Percentiles rank a stretch among this genome's conserved stretches.
These are phyloP conservation scores for Botrytis elliptica DNA, from an alignment of 2,329 filamentous ascomycete genomes.

Conservation along the genomic window DNA sequence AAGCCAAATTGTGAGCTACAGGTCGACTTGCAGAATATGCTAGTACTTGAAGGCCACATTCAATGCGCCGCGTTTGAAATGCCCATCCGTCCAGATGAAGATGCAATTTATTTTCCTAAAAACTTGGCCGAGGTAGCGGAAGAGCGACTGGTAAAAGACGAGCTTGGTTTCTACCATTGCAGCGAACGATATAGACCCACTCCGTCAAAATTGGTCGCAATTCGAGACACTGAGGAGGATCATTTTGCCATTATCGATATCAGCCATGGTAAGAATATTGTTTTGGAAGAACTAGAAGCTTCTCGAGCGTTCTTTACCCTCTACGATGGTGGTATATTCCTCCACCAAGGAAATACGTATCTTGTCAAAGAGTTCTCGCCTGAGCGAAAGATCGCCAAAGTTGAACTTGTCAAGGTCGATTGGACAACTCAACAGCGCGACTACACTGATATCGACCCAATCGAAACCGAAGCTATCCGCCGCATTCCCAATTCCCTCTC, in stretches of 20 bases:
- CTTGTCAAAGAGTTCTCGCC: conserved; percentile 85
- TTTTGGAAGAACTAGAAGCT: conserved; percentile 94
- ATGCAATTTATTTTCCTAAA: conserved; percentile 75
- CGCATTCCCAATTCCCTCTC: conserved; percentile 61
- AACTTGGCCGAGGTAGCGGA: conserved; percentile 69
- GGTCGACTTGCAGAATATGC: conserved; percentile 87
- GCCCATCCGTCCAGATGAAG: conserved; percentile 78
- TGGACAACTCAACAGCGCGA: conserved; percentile 94
- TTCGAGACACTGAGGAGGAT: conserved; percentile 86
- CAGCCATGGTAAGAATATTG: conserved; percentile 75
- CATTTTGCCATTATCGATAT: conserved; percentile 92
- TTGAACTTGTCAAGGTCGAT: conserved; percentile 85
- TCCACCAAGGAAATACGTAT: conserved; percentile 94
- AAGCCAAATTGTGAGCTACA: conserved; percentile 86
- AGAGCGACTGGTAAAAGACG: conserved; percentile 71
- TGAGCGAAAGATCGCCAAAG: conserved; percentile 78
- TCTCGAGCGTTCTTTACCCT: conserved; percentile 93
- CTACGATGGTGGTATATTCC: conserved; percentile 94
- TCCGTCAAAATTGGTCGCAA: conserved; percentile 79
- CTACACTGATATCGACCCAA: conserved; percentile 89
- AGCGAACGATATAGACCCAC: conserved; percentile 83
- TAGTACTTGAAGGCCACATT: conserved; percentile 88
- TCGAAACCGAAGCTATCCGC: conserved; percentile 86
- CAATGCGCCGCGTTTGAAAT: conserved; percentile 96
- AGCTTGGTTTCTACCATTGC: conserved; percentile 83